Conservation (phyloP, 345 rosid species). For the Jatropha curcas region DNA sequence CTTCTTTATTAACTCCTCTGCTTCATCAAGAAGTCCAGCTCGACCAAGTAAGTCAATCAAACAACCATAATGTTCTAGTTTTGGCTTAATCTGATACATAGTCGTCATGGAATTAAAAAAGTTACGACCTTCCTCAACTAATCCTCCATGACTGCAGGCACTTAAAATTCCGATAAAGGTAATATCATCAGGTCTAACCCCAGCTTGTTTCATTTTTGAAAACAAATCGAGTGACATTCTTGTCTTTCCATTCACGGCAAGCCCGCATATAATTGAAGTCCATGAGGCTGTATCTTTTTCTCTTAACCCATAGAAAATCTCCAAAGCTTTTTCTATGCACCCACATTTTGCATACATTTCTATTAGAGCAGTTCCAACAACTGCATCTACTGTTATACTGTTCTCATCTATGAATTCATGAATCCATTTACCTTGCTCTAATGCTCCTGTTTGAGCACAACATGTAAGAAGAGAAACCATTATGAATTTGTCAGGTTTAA, state of each 20-base stretch:
- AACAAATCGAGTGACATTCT: conserved; percentile 54
- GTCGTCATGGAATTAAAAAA: conserved; percentile 54
- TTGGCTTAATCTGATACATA: conserved; percentile 49
- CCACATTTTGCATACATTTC: conserved; percentile 88
- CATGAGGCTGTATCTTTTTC: conserved; percentile 63
- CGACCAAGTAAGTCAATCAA: conserved; percentile 69
- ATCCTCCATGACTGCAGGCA: conserved; percentile 85
- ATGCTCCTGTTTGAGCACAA: conserved; percentile 70
- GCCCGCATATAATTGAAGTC: conserved; percentile 76
- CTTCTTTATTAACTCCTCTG: conserved; percentile 50
- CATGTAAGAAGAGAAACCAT: conserved; percentile 75
- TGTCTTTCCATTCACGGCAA: conserved; percentile 66
- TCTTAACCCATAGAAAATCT: conserved; percentile 46
- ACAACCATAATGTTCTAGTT: conserved; percentile 69
- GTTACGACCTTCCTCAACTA: conserved; percentile 60
- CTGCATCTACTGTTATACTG: conserved; percentile 45
- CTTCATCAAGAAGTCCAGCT: conserved; percentile 68
- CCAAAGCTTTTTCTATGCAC: conserved; percentile 53
- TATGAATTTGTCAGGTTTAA: conserved; percentile 61
- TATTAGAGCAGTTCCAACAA: conserved; percentile 70
- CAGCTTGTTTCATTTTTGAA: conserved; percentile 47
- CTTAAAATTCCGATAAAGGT: conserved; percentile 71
- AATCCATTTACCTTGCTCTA: conserved; percentile 83
- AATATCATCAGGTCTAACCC: conserved; percentile 57
- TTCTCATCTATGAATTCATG: conserved; percentile 60